phyloP scores from a whole-genome alignment of 352 stramenopile species.

The Globisporangium carolinianum region DNA sequence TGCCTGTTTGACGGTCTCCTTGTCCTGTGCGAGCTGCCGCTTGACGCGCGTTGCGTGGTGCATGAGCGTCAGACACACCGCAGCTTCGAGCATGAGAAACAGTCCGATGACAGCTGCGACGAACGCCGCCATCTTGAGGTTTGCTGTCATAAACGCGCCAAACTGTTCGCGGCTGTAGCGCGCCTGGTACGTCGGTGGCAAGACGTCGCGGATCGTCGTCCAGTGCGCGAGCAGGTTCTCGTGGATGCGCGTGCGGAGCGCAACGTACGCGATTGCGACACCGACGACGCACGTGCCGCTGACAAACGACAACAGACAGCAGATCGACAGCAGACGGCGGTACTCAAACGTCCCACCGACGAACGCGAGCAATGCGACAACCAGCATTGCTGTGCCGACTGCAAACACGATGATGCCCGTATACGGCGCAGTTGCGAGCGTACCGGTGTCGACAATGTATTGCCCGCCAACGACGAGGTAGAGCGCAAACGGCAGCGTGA shows the following conservation, averaged over 20 bases:
- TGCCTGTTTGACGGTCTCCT: constrained; percentile 31
- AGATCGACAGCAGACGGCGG: constrained; percentile 61
- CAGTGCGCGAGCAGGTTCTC: constrained; percentile 49
- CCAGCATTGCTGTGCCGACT: constrained; percentile 39
- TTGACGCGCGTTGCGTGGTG: constrained; percentile 49
- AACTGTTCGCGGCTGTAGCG: constrained; percentile 69
- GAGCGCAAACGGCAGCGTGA: constrained; percentile 54
- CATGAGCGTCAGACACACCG: constrained; percentile 46
- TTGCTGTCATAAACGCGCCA: constrained; percentile 37
- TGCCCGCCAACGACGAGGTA: constrained; percentile 65
- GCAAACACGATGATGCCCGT: constrained; percentile 66
- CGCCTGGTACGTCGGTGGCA: constrained; percentile 62
- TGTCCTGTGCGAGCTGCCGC: constrained; percentile 45
- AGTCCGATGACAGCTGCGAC: constrained; percentile 46
- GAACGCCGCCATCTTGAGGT: constrained; percentile 52
- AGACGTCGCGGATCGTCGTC: constrained; percentile 46
- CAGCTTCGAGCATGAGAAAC: constrained; percentile 46
- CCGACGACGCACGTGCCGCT: constrained; percentile 41
- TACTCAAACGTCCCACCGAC: constrained; percentile 74
- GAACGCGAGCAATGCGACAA: constrained; percentile 59
- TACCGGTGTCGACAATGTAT: constrained; percentile 68
- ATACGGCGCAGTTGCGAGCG: constrained; percentile 52
- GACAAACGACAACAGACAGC: constrained; percentile 52
- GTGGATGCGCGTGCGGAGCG: constrained; percentile 37
- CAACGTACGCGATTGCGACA: constrained; percentile 51